Conservation (phyloP, 768 basidiomycete genomes). For the Chiua virens region DNA sequence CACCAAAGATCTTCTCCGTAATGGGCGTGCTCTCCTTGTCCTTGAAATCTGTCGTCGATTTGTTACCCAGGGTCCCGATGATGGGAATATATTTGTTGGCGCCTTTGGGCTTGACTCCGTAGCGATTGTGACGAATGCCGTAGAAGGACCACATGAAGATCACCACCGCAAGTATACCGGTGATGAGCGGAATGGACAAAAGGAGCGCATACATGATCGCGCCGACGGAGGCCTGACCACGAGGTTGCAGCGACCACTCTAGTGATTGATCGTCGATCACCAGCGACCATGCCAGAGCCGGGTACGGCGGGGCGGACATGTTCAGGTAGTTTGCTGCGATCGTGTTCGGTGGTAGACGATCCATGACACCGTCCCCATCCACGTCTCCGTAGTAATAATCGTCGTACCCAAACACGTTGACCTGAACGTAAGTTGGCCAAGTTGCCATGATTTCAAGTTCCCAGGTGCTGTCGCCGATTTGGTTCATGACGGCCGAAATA, state of each 20-base stretch:
- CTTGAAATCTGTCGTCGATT: conserved; percentile 71
- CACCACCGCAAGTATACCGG: conserved; percentile 76
- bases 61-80: conserved; percentile 61
- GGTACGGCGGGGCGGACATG: conserved; percentile 86
- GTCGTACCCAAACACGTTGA: conserved; percentile 90
- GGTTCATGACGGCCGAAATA: conserved; percentile 65
- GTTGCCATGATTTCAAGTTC: conserved; percentile 84
- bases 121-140: conserved; percentile 92
- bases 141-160: conserved; percentile 97
- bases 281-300: conserved; percentile 87
- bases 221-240: conserved; percentile 77
- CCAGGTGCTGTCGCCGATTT: conserved; percentile 68
- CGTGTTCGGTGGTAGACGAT: conserved; percentile 88
- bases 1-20: conserved; percentile 70
- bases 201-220: conserved; percentile 88
- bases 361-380: conserved; percentile 84
- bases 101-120: conserved; percentile 74
- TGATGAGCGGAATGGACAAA: conserved; percentile 78
- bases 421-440: conserved; percentile 89
- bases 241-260: conserved; percentile 77
- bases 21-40: conserved; percentile 66
- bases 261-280: conserved; percentile 75
- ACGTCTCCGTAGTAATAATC: conserved; percentile 92
- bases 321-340: conserved; percentile 86
- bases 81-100: conserved; percentile 87